Conservation (phyloP, 164 flowering plant species). For the Magnolia officinalis region DNA sequence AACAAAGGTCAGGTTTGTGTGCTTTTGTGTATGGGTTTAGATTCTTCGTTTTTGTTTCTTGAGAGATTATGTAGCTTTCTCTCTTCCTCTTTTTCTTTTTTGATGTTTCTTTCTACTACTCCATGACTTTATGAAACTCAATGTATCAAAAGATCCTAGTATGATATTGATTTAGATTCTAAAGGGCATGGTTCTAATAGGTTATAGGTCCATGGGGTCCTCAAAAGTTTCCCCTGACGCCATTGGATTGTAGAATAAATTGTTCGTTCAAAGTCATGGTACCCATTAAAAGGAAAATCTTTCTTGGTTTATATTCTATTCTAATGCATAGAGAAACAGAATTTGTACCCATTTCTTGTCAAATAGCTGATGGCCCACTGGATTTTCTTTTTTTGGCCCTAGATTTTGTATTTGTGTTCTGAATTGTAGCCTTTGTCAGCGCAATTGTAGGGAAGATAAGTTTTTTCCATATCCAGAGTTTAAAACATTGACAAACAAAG, state of each 20-base stretch:
- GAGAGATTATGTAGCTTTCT: no score
- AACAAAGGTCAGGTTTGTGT: conserved; percentile 42
- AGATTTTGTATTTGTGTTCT: background rate
- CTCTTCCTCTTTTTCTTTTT: no score
- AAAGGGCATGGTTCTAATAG: background rate
- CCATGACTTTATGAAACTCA: background rate
- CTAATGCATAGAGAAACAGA: background rate
- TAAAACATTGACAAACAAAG: background rate
- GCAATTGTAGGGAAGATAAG: background rate
- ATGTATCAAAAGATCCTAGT: no score
- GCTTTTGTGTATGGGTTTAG: background rate
- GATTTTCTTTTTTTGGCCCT: background rate
- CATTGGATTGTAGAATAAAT: background rate
- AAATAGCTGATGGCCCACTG: background rate
- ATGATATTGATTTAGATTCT: background rate
- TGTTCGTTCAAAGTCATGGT: background rate
- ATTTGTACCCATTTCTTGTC: background rate
- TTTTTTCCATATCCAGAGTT: background rate
- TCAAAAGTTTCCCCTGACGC: background rate
- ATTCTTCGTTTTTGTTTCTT: background rate
- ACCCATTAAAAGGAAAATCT: background rate
- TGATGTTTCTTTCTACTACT: background rate
- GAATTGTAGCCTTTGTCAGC: background rate
- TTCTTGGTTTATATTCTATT: background rate
- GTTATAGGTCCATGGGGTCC: background rate